A percentile compares a stretch with the other conserved stretches of the same genome.
Conservation (phyloP, 164 flowering plant genomes). For the Chimonanthus praecox region DNA sequence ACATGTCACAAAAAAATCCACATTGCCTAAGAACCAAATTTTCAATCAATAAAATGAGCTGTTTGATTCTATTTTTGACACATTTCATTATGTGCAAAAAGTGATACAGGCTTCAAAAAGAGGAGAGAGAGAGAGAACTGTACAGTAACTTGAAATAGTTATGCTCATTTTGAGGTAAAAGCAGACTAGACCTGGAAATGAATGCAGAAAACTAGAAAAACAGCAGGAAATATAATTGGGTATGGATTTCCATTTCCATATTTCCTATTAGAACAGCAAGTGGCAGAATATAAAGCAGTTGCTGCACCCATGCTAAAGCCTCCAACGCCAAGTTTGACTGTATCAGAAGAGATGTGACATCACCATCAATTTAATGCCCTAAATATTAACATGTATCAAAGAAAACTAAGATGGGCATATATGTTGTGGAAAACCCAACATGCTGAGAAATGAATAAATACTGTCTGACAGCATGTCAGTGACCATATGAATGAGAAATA, state of each 20-base stretch:
- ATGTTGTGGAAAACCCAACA: not conserved
- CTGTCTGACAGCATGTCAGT: not conserved
- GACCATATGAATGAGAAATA: not conserved
- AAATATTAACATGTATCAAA: not conserved
- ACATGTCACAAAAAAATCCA: too few species aligned
- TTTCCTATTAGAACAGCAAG: constrained; percentile 69
- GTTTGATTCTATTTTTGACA: not conserved
- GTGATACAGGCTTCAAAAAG: too few species aligned
- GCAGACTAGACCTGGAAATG: constrained; percentile 53
- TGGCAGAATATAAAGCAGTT: constrained; percentile 81
- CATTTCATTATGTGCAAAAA: too few species aligned
- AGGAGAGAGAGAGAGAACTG: too few species aligned
- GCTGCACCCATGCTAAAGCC: constrained; percentile 99
- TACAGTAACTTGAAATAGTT: not conserved
- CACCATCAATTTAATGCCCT: not conserved
- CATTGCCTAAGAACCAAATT: too few species aligned
- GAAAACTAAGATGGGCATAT: not conserved
- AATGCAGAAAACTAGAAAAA: too few species aligned
- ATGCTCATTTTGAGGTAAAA: not conserved
- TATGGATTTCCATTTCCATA: constrained; percentile 75
- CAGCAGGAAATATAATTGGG: too few species aligned
- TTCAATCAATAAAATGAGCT: too few species aligned
- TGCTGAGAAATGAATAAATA: not conserved
- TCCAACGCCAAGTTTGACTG: constrained; percentile 95
- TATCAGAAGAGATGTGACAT: constrained; percentile 2